These are phyloP conservation scores for Xylariaceae sp. DNA, from an alignment of 2,329 filamentous ascomycete genomes.

Conservation along the genomic window DNA sequence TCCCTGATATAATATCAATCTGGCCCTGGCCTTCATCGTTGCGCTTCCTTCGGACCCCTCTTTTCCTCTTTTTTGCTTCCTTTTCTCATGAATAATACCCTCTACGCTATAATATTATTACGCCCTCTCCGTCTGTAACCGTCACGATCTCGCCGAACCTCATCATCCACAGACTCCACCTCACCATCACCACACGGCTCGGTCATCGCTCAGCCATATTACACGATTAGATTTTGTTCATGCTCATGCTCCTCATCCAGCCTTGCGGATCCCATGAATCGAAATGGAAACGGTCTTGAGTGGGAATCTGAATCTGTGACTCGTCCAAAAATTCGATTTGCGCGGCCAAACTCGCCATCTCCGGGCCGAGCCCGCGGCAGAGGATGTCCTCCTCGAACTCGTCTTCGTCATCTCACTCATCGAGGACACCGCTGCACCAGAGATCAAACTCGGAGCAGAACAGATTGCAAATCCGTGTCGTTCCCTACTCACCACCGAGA, in stretches of 20 bases:
- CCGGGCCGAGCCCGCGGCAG: slow-evolving; percentile 12
- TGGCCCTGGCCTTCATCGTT: slow-evolving; percentile 12
- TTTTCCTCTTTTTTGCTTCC: slow-evolving; percentile 4
- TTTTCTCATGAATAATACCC: slow-evolving; percentile 1
- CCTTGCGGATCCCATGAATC: slow-evolving; percentile 6
- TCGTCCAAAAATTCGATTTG: slow-evolving; percentile 3
- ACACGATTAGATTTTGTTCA: slow-evolving; percentile 1
- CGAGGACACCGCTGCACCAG: slow-evolving; percentile 33
- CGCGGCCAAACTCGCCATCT: slow-evolving; percentile 7
- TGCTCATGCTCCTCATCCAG: slow-evolving; percentile 2
- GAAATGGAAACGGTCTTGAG: slow-evolving; percentile 19
- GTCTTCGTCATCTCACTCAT: slow-evolving; percentile 20
- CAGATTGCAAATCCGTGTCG: slow-evolving; percentile 40
- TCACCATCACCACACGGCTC: slow-evolving; percentile 2
- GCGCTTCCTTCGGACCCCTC: slow-evolving; percentile 10
- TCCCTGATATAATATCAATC: slow-evolving; percentile 19
- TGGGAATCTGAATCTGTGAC: slow-evolving; percentile 3
- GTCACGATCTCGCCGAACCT: slow-evolving; percentile 11
- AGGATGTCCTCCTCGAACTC: slow-evolving; percentile 30
- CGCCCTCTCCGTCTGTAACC: slow-evolving; percentile 3
- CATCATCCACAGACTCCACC: slow-evolving; percentile 11
- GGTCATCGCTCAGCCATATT: slow-evolving; percentile 2
- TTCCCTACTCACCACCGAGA: slow-evolving; percentile 44
- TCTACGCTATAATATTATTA: slow-evolving; percentile 13
- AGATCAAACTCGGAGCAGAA: slow-evolving; percentile 38